Evolutionary conservation across 2,329 filamentous ascomycete species (phyloP).

Genomic region (Hirsutella rhossiliensis): DNA sequence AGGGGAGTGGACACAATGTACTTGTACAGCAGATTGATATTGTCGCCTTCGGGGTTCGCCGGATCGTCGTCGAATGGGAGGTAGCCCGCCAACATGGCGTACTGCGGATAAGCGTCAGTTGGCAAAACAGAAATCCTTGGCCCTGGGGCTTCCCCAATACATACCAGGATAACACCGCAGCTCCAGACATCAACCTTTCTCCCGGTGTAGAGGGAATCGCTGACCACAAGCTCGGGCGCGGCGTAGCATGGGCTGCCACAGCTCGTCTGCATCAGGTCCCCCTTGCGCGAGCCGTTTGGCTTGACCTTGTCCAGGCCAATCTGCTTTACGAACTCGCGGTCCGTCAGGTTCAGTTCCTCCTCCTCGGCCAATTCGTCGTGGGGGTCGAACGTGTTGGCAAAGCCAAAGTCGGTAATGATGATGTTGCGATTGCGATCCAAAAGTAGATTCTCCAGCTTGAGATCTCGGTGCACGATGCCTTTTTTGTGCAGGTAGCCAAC

Average conservation of each 20-base stretch:
- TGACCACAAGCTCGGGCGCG: constrained; percentile 91
- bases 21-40: constrained; percentile 98
- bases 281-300: constrained; percentile 63
- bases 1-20: constrained; percentile 96
- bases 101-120: constrained; percentile 42
- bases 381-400: constrained; percentile 94
- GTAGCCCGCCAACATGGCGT: constrained; percentile 97
- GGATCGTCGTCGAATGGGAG: constrained; percentile 97
- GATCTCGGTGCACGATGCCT: constrained; percentile 91
- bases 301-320: constrained; percentile 74
- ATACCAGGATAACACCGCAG: constrained; percentile 92
- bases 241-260: constrained; percentile 98
- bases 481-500: constrained; percentile 98
- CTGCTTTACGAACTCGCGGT: constrained; percentile 79
- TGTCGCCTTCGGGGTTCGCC: constrained; percentile 95
- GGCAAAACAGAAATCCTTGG: neutral
- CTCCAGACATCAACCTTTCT: constrained; percentile 99
- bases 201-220: constrained; percentile 92
- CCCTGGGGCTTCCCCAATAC: constrained; percentile 19
- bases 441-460: constrained; percentile 92
- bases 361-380: constrained; percentile 80
- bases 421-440: constrained; percentile 96
- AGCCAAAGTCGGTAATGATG: constrained; percentile 98
- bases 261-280: constrained; percentile 97
- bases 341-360: constrained; percentile 74